Evolutionary conservation across 2,329 filamentous ascomycete species (phyloP).

Genomic region (Nothophaeocryptopus gaeumannii): DNA sequence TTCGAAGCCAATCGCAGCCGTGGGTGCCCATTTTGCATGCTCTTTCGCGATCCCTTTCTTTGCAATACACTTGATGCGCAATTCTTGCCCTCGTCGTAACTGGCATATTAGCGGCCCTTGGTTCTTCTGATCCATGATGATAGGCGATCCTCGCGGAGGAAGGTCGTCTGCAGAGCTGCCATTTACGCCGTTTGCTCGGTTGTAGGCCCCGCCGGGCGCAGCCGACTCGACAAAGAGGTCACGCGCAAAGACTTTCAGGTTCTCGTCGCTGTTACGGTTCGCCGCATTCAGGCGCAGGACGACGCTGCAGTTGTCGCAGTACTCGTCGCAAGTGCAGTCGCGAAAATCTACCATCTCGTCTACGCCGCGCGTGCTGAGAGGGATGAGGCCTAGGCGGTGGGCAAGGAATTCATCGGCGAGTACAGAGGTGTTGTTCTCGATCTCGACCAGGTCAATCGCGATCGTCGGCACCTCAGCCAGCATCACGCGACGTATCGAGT

Average conservation of each 20-base stretch:
- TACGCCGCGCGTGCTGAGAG: conserved; percentile 78
- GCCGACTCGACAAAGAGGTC: conserved; percentile 66
- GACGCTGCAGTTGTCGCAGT: conserved; percentile 89
- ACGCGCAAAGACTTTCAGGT: conserved; percentile 91
- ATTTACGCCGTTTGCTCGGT: conserved; percentile 55
- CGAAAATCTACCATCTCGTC: conserved; percentile 80
- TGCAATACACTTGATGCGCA: conserved; percentile 86
- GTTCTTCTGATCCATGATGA: conserved; percentile 78
- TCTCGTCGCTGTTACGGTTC: conserved; percentile 70
- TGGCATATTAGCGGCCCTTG: conserved; percentile 86
- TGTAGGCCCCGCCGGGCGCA: conserved; percentile 63
- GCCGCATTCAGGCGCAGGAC: conserved; percentile 74
- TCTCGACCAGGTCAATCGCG: conserved; percentile 90
- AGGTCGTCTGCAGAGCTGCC: conserved; percentile 67
- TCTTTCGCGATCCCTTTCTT: conserved; percentile 99
- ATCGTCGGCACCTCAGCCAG: conserved; percentile 92
- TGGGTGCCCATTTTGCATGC: conserved; percentile 96
- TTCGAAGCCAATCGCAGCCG: conserved; percentile 89
- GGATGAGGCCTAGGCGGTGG: conserved; percentile 86
- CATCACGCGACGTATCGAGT: conserved; percentile 85
- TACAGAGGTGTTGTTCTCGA: conserved; percentile 91
- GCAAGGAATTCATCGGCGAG: conserved; percentile 94
- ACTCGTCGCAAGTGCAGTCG: conserved; percentile 94
- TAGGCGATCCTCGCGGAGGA: conserved; percentile 62
- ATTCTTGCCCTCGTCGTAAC: conserved; percentile 81